Evolutionary conservation across 148 eudicot genomes (phyloP), one percentile per base, ranked within the genome.

Genomic region (Rhododendron vialii): DNA sequence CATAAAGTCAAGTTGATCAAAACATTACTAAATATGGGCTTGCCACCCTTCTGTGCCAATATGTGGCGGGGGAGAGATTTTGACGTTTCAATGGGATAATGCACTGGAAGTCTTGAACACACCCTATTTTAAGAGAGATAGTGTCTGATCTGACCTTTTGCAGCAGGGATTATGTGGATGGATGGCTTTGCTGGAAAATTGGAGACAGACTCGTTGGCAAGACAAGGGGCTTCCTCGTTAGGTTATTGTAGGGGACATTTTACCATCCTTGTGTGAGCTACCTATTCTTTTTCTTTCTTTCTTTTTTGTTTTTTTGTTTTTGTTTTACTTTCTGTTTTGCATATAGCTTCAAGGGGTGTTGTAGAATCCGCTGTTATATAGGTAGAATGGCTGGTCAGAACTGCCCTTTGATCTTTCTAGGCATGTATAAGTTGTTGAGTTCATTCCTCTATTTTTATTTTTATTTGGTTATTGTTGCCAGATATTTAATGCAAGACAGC

Each of bases 401-500:
- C 48, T 51, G 11, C 11, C 8, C 15, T 15, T 51, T 55, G 57
- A 50, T 84, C 18, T 22, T 84, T 7, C 45, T 50, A 12, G 67
- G 47, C 55, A 5, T 74, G 50, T 51, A 4, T 0, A 47, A 38
- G 10, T 63, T 59, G 7, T 38, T 71, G 15, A 26, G 30, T 38
- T 38, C 26, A 17, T 81, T 69, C 28, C 1, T 45, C 57, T 4
- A n/a, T 30, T 78, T 67, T 13, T 71, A 14, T 30, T 71, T 67
- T 13, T 71, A 14, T 30, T 71, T 30, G 76, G 76, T 71, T 30
- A 4, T 71, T 83, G 24, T 24, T 81, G 81, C 51, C 92, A 94
- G 95, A 93, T 95, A 88, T 91, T 92, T 87, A 92, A 97, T 92
- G 98, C 99, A 36, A 93, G 99, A 85, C 98, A 95, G 85, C 99